Evolutionary conservation across 306 rosid genomes (phyloP).

Genomic region (Glycine tomentella): DNA sequence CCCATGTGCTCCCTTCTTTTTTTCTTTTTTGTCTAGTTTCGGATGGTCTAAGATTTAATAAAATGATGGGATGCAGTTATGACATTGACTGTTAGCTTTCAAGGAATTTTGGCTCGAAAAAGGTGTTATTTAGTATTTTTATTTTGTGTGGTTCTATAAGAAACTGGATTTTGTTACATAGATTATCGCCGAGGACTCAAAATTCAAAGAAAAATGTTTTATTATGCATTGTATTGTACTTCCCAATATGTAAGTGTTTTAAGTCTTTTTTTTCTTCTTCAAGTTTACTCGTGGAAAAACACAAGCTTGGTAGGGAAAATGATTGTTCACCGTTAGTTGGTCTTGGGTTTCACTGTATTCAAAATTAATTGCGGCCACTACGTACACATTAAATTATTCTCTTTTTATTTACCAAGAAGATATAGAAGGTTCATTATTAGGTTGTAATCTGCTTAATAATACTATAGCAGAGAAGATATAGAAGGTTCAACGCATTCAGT

Average conservation of each 20-base stretch:
- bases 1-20: conserved; percentile 41
- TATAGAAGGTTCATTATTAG: neutral
- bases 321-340: conserved; percentile 1
- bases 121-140: neutral
- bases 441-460: neutral
- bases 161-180: conserved; percentile 7
- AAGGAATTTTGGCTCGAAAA: neutral
- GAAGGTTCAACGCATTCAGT: conserved; percentile 44
- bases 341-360: conserved; percentile 44
- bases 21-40: conserved; percentile 1
- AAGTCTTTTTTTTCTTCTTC: neutral
- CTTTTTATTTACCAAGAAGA: conserved; percentile 7
- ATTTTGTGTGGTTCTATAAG: neutral
- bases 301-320: conserved; percentile 35
- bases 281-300: conserved; percentile 18
- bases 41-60: conserved; percentile 24
- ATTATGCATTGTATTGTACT: neutral
- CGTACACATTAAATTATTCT: conserved; percentile 40
- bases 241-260: neutral
- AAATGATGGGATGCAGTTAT: neutral
- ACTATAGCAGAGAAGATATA: conserved; percentile 33
- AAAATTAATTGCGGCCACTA: conserved; percentile 20
- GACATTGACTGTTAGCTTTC: conserved; percentile 37
- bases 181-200: neutral
- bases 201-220: conserved; percentile 20